Evolutionary conservation across 345 rosid genomes (phyloP), one percentile per base, ranked within the genome.

Genomic region (Bruguiera gymnorhiza): DNA sequence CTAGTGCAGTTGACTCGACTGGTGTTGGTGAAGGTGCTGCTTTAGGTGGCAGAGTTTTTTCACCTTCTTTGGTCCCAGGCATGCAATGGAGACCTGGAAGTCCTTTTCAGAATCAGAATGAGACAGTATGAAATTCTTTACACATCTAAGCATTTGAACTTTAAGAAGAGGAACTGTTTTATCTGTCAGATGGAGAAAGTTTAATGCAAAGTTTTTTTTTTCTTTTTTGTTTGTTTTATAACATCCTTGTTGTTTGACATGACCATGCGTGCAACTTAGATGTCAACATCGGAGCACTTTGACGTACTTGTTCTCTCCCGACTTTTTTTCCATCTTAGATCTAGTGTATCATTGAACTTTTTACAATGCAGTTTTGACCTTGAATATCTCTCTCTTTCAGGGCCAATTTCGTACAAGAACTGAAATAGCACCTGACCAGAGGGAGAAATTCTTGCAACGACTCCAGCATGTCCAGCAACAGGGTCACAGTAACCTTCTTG

Each of bases 31-130:
- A 90, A 50, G 73, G 74, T 78, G 75, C 83, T 78, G 76, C 78
- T 39, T 65, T 82, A 48, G 78, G 83, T 73, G 85, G 91, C 76
- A 92, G 98, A 86, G 89, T 82, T 54, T 95, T 85, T 73, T 80
- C 97, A 54, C 97, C 97, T 70, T 83, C 95, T 73, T 75, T 83
- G 71, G 89, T 86, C 75, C 76, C 93, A 60, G 74, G 90, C 78
- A 78, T 90, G 83, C 97, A 88, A 68, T 92, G 97, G 98, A 95
- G 94, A 77, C 89, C 97, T 76, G 94, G 94, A 63, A 83, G 91
- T 73, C 83, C 99, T 63, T 90, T 92, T 53, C 95, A 86, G 79
- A 89, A 82, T 80, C 99, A 84, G 86, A 92, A 81, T 76, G 98
- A 92, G 71, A 82, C 76, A 83, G 99, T 95, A 76, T 56, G 84